Evolutionary conservation across 2,329 filamentous ascomycete species (phyloP), one percentile per base, ranked within the genome.

Genomic region (Sporothrix luriei): DNA sequence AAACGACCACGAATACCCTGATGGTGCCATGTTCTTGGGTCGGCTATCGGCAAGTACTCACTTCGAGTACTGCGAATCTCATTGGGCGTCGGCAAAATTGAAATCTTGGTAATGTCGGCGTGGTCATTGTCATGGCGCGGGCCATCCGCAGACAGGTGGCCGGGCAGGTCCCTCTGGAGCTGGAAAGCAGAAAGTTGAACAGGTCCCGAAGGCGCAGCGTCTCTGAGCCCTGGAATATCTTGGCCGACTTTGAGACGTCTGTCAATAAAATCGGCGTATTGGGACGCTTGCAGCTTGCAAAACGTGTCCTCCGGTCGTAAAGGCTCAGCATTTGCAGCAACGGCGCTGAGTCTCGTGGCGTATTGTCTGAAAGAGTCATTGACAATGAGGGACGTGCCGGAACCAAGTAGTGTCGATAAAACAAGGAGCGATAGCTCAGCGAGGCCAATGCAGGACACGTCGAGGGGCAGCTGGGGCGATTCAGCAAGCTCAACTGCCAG

Each of bases 81-180:
- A 14, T 77, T 73, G 1, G 72, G 71, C 0, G 82, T 84, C 0
- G 83, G 83, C 69, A 84, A 73, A 66, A 84, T 82, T 59, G 75
- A 74, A 67, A 85, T 83, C 2, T 80, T 73, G 21, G 72, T 68
- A 69, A 84, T 82, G 69, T 81, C 76, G 1, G 73, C 74, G 55
- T 80, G 75, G 74, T 84, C 83, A 69, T 84, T 85, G 75, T 84
- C 79, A 68, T 84, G 82, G 5, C 82, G 78, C 2, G 68, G 71
- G 3, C 69, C 69, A 1, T 71, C 52, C 2, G 54, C 14, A 6
- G 72, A 73, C 3, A 72, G 38, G 0, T 54, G 16, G 0, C 71
- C 72, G 0, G 72, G 72, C 5, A 69, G 24, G 19, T 72, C 72
- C 14, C 43, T 24, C 4, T 29, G 43, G 5, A 66, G 21, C 10